Percentiles rank a stretch among this genome's conserved stretches.
phyloP scores from a whole-genome alignment of 768 basidiomycete species.

The Mycena epipterygia region DNA sequence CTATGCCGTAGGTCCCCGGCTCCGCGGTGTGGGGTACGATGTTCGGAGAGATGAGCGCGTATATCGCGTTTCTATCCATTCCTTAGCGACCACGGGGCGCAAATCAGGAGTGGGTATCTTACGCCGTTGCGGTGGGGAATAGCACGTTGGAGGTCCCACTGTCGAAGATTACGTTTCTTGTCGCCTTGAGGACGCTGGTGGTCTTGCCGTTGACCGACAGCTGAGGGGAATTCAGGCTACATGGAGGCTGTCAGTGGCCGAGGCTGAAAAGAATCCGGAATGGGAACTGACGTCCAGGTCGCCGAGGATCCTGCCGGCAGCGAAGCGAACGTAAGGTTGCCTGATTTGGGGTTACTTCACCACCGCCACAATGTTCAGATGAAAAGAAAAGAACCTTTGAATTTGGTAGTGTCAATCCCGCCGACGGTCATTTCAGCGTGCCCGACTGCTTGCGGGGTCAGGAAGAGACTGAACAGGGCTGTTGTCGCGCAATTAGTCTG shows the following conservation, averaged over 20 bases:
- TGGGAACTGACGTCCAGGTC: slow-evolving; percentile 53
- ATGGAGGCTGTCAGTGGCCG: neutral
- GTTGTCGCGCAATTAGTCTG: slow-evolving; percentile 13
- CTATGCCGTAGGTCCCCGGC: slow-evolving; percentile 68
- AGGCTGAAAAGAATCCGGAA: neutral
- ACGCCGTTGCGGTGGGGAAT: slow-evolving; percentile 62
- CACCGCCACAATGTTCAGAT: slow-evolving; percentile 8
- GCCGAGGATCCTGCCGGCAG: slow-evolving; percentile 50
- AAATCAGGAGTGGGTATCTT: slow-evolving; percentile 49
- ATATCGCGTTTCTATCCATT: slow-evolving; percentile 59
- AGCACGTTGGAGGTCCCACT: slow-evolving; percentile 70
- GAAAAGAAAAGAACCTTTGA: slow-evolving; percentile 50
- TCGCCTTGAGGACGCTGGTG: slow-evolving; percentile 53
- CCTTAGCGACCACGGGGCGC: slow-evolving; percentile 8
- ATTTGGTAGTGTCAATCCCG: slow-evolving; percentile 66
- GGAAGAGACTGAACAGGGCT: slow-evolving; percentile 66
- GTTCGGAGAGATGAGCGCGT: slow-evolving; percentile 69
- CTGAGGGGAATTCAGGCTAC: slow-evolving; percentile 53
- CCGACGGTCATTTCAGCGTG: slow-evolving; percentile 68
- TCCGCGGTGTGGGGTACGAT: slow-evolving; percentile 66
- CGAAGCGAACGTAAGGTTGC: slow-evolving; percentile 58
- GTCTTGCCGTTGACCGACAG: slow-evolving; percentile 69
- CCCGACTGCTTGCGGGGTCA: slow-evolving; percentile 62
- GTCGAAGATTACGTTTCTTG: slow-evolving; percentile 67
- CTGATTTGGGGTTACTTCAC: slow-evolving; percentile 40